Base-by-base conservation (phyloP, 768 basidiomycete genomes). In the Hygrocybe punicea region DNA sequence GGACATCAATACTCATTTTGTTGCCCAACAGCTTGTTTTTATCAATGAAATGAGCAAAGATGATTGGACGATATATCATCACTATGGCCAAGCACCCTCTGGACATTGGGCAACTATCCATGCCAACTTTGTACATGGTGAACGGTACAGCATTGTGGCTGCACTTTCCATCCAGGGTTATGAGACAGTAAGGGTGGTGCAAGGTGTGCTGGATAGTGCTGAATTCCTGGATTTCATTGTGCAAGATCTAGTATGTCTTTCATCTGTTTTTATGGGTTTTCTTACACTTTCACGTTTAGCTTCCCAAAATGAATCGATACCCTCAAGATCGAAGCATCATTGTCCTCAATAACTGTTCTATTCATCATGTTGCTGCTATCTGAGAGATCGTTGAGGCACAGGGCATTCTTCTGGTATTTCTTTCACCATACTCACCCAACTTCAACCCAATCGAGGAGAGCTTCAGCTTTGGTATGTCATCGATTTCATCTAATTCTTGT, bases 141-240 rank as follows among this genome's bases (percentile, higher is more conserved):
- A 47, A 19, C 17, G 21, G 45, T 47, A 47, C 45, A 47, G 45
- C 45, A 47, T 47, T 17, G 45, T 47, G 11, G 45, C 45, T 19
- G 45, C n/a, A 23, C 45, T 47, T 13, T 47, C 21, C 11, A 13
- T 47, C 11, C n/a, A 47, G 21, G 57, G 60, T 6, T 61, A 61
- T 29, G 45, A 57, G 9, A 57, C 55, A 6, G 45, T 49, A 1
- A 42, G 57, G 1, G 53, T 61, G 10, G 50, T 58, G 0, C 16
- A 52, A 3, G 57, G 57, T 9, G 58, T 53, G 7, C 44, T 58
- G 5, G 51, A 53, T 53, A 49, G 57, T 1, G 57, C 58, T 33
- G 53, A 58, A 24, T 61, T 61, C 19, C 53, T 61, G 46, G 60
- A 61, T 50, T 61, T 61, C n/a, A 61, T 61, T 17, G 57, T 58